Conservation (phyloP, 352 stramenopile species). For the Phytophthora sojae region DNA sequence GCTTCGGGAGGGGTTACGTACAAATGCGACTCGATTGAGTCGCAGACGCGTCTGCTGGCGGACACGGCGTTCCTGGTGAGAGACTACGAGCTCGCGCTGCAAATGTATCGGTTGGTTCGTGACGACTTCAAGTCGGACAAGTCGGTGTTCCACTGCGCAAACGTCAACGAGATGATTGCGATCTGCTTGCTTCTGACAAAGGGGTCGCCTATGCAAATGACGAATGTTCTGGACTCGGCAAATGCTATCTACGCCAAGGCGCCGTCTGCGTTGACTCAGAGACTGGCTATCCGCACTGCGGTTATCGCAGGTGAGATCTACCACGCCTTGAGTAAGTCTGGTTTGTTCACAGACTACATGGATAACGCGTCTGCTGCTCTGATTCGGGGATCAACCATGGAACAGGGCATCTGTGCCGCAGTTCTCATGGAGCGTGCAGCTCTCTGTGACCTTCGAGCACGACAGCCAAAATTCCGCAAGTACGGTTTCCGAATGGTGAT, state of each 20-base stretch:
- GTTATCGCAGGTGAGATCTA: conserved; percentile 88
- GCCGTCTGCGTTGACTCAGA: conserved; percentile 49
- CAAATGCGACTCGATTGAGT: conserved; percentile 88
- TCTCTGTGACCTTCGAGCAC: conserved; percentile 77
- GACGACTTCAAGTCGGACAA: conserved; percentile 94
- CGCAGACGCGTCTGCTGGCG: conserved; percentile 87
- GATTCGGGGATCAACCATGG: conserved; percentile 86
- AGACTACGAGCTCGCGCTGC: conserved; percentile 90
- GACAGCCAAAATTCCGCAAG: conserved; percentile 84
- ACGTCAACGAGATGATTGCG: conserved; percentile 91
- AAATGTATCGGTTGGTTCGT: conserved; percentile 91
- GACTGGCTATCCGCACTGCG: conserved; percentile 68
- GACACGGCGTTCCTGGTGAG: conserved; percentile 92
- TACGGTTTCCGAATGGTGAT: conserved; percentile 92
- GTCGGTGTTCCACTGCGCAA: conserved; percentile 80
- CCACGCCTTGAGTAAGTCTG: conserved; percentile 71
- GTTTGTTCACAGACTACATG: conserved; percentile 89
- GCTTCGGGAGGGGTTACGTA: conserved; percentile 57
- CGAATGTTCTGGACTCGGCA: conserved; percentile 79
- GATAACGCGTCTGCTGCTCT: conserved; percentile 82
- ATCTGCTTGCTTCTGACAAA: conserved; percentile 82
- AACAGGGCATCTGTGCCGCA: conserved; percentile 86
- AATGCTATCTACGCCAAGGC: conserved; percentile 74
- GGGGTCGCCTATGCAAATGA: conserved; percentile 85
- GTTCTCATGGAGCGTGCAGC: conserved; percentile 83